Evolutionary conservation across 2,329 filamentous ascomycete species (phyloP).

Genomic region (Epichloe gansuensis): DNA sequence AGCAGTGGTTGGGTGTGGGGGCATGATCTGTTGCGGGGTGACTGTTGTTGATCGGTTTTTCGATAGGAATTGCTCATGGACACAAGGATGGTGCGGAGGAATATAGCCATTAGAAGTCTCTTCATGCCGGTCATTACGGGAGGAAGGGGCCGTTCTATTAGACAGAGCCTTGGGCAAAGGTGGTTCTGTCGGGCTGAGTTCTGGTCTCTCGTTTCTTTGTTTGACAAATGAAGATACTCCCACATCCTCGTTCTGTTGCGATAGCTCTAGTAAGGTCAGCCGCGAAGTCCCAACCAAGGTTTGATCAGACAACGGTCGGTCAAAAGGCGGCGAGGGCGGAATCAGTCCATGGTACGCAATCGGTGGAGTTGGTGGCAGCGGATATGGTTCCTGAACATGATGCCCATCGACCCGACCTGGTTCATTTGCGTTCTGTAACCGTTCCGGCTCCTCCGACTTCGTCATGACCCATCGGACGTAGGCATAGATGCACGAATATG

Average conservation of each 20-base stretch:
- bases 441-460: constrained; percentile 20
- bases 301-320: constrained; percentile 6
- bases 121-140: background rate
- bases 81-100: background rate
- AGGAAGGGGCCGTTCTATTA: background rate
- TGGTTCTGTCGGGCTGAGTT: background rate
- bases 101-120: background rate
- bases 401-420: constrained; percentile 6
- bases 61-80: background rate
- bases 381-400: background rate
- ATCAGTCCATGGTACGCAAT: constrained; percentile 22
- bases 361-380: constrained; percentile 16
- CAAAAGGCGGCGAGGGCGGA: constrained; percentile 14
- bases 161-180: too few relatives aligned
- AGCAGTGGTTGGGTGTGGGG: too few relatives aligned
- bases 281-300: background rate
- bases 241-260: background rate
- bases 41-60: background rate
- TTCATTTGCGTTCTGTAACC: background rate
- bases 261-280: background rate
- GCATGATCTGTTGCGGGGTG: background rate
- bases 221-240: background rate
- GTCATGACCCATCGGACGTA: constrained; percentile 42
- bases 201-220: background rate
- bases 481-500: constrained; percentile 57